A percentile compares a stretch with the other conserved stretches of the same genome.
phyloP scores from a whole-genome alignment of 2,329 filamentous ascomycete genomes.

The Lomentospora prolificans region DNA sequence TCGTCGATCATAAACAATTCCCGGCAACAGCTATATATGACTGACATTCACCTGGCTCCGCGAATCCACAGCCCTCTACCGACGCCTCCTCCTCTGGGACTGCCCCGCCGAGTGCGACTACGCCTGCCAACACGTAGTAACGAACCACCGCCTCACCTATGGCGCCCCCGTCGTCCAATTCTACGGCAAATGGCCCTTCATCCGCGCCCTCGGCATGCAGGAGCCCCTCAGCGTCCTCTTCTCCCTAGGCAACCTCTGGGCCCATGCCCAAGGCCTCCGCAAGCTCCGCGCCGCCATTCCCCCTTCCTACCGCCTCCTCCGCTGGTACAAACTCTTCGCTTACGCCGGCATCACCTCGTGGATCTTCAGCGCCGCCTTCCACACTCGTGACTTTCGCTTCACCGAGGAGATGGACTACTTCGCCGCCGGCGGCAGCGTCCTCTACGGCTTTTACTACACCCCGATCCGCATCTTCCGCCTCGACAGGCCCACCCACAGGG shows the following conservation, averaged over 20 bases:
- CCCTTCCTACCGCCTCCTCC: constrained; percentile 60
- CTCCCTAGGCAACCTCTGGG: constrained; percentile 81
- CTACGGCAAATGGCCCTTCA: constrained; percentile 98
- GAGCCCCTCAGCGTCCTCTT: constrained; percentile 92
- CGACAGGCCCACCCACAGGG: constrained; percentile 43
- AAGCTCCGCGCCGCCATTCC: constrained; percentile 65
- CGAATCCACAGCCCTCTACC: constrained; percentile 57
- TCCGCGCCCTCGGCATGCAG: constrained; percentile 82
- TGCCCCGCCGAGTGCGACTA: constrained; percentile 96
- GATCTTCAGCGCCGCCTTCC: constrained; percentile 85
- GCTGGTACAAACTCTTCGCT: constrained; percentile 72
- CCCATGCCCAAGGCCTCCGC: constrained; percentile 68
- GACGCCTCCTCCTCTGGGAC: constrained; percentile 81
- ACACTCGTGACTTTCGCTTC: constrained; percentile 72
- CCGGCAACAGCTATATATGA: no score
- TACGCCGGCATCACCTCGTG: constrained; percentile 76
- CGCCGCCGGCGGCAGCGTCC: constrained; percentile 75
- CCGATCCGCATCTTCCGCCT: constrained; percentile 75
- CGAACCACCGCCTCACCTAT: constrained; percentile 55
- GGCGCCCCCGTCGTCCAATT: constrained; percentile 73
- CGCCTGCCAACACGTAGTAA: constrained; percentile 90
- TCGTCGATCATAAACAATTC: no score
- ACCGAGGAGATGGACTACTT: constrained; percentile 98
- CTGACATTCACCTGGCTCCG: background rate
- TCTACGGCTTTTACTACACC: constrained; percentile 86